Evolutionary conservation across 2,329 filamentous ascomycete species (phyloP).

Genomic region (Aspergillus luchuensis): DNA sequence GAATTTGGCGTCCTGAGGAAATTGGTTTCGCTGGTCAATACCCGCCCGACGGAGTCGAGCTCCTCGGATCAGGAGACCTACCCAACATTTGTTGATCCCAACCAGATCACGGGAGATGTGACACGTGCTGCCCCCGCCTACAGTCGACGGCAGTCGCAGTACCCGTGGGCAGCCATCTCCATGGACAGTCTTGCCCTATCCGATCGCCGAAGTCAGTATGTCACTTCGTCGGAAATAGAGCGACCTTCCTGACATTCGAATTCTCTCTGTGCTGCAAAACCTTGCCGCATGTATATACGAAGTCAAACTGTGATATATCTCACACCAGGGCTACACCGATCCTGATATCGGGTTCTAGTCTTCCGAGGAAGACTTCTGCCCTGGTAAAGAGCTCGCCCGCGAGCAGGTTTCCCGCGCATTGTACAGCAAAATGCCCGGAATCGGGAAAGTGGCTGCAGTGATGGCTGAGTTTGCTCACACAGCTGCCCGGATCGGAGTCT

Average conservation of each 20-base stretch:
- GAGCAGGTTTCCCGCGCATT: no score
- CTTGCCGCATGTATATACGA: no score
- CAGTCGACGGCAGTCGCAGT: slow-evolving; percentile 15
- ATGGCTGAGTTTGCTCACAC: no score
- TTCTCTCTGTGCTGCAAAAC: neutral
- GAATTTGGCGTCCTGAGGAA: slow-evolving; percentile 53
- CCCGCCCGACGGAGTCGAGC: slow-evolving; percentile 31
- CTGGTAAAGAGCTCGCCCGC: no score
- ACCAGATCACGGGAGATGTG: slow-evolving; percentile 41
- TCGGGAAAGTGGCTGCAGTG: no score
- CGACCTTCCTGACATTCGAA: slow-evolving; percentile 22
- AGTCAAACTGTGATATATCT: no score
- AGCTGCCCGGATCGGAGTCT: no score
- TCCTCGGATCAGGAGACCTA: slow-evolving; percentile 39
- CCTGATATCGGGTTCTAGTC: no score
- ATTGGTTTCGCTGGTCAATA: slow-evolving; percentile 44
- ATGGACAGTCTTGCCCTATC: slow-evolving; percentile 32
- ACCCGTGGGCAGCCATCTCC: slow-evolving; percentile 30
- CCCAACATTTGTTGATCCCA: slow-evolving; percentile 46
- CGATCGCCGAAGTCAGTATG: slow-evolving; percentile 27
- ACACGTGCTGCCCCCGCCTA: slow-evolving; percentile 35
- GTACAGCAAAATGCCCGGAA: no score
- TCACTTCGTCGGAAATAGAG: slow-evolving; percentile 17
- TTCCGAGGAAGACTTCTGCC: no score
- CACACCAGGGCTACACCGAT: no score